Conservation (phyloP, 257 asterid species). For the Mentha longifolia region DNA sequence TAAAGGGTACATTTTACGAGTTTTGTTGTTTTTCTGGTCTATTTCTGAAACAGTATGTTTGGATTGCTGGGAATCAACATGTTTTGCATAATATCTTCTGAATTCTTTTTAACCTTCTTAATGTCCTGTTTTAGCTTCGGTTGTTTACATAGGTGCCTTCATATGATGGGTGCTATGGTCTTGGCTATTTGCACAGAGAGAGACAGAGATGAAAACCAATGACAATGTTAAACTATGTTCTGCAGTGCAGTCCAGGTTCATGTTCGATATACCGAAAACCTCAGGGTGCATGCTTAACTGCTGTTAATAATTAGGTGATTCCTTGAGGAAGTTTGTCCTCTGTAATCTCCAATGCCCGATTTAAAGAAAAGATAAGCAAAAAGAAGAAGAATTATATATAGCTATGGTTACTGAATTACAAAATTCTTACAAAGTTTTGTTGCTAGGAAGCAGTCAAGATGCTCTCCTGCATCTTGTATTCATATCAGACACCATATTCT, state of each 20-base stretch:
- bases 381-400: background rate
- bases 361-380: background rate
- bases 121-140: background rate
- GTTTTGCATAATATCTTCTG: background rate
- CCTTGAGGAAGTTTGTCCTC: background rate
- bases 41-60: conserved; percentile 13
- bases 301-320: background rate
- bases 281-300: conserved; percentile 17
- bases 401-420: background rate
- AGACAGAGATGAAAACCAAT: background rate
- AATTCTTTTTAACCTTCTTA: background rate
- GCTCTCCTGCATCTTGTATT: conserved; percentile 34
- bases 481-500: conserved; percentile 59
- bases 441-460: conserved; percentile 27
- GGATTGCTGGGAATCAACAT: conserved; percentile 11
- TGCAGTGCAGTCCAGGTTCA: conserved; percentile 13
- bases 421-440: background rate
- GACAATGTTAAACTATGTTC: conserved; percentile 1
- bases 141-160: background rate
- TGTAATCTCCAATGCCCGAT: conserved; percentile 10
- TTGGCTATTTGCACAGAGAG: background rate
- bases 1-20: background rate
- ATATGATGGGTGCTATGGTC: background rate
- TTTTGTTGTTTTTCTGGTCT: background rate
- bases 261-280: conserved; percentile 13